A percentile compares a stretch with the other conserved stretches of the same genome.
Evolutionary conservation across 176 grass and related monocot species (phyloP).

Genomic region (Juncus effusus): DNA sequence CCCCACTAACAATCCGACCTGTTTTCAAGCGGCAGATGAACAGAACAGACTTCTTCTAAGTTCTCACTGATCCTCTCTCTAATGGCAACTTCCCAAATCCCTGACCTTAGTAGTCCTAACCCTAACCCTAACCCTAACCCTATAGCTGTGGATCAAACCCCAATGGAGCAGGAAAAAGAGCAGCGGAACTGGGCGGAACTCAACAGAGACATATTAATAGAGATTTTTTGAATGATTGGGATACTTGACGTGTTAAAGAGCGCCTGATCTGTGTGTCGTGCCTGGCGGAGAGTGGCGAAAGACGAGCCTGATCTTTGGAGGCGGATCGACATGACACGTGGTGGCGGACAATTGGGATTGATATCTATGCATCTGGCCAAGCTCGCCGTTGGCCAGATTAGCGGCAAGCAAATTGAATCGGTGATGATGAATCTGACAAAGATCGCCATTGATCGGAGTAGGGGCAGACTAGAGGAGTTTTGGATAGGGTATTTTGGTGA

Average conservation of each 20-base stretch:
- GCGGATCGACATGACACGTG: conserved; percentile 22
- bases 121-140: too few species aligned
- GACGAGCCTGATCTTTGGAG: conserved; percentile 23
- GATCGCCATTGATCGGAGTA: conserved; percentile 10
- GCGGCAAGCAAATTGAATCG: too few species aligned
- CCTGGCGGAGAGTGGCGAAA: conserved; percentile 17
- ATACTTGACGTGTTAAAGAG: conserved; percentile 12
- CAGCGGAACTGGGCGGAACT: conserved; percentile 22
- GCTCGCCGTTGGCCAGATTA: conserved; percentile 26
- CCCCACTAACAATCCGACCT: too few species aligned
- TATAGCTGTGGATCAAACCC: too few species aligned
- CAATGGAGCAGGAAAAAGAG: conserved; percentile 10
- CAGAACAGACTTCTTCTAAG: too few species aligned
- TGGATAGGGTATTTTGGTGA: not conserved
- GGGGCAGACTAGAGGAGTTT: conserved; percentile 27
- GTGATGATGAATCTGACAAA: too few species aligned
- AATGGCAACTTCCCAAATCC: too few species aligned
- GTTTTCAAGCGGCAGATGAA: too few species aligned
- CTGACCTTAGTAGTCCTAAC: too few species aligned
- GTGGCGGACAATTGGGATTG: too few species aligned
- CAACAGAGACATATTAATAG: not conserved
- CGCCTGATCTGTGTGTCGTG: conserved; percentile 11
- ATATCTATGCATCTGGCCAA: too few species aligned
- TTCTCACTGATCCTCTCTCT: too few species aligned
- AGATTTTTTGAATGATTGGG: conserved; percentile 18